Conservation (phyloP, 1,139 yeast species). For the Yamadazyma mexicana region DNA sequence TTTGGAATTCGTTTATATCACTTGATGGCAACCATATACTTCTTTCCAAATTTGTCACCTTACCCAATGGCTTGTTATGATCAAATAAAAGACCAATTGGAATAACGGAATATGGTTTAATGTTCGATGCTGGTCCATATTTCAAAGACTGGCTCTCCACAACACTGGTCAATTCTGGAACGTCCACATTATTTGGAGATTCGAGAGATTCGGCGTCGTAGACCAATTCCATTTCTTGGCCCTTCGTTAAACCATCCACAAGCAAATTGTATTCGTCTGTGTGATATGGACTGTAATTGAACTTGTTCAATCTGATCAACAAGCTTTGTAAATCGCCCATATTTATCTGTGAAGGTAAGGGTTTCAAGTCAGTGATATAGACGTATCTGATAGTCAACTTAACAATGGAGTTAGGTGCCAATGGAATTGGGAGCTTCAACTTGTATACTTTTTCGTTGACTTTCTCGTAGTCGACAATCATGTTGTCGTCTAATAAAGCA, state of each 20-base stretch:
- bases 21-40: constrained; percentile 69
- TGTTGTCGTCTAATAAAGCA: constrained; percentile 28
- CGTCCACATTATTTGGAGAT: constrained; percentile 17
- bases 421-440: constrained; percentile 60
- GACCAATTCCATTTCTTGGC: constrained; percentile 44
- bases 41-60: constrained; percentile 62
- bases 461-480: constrained; percentile 24
- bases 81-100: constrained; percentile 61
- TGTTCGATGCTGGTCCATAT: constrained; percentile 54
- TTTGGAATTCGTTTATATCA: constrained; percentile 38
- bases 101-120: constrained; percentile 47
- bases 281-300: constrained; percentile 62
- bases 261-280: constrained; percentile 53
- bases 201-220: constrained; percentile 13
- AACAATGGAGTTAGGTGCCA: constrained; percentile 60
- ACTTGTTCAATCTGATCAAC: constrained; percentile 53
- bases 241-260: constrained; percentile 49
- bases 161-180: constrained; percentile 30
- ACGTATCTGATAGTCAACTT: constrained; percentile 56
- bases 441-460: constrained; percentile 33
- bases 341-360: constrained; percentile 64
- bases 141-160: constrained; percentile 42
- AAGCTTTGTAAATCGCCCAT: constrained; percentile 67
- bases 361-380: constrained; percentile 47
- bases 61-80: constrained; percentile 66